Conservation (phyloP, 139 green algal genomes). For the Chlorokybus atmophyticus region DNA sequence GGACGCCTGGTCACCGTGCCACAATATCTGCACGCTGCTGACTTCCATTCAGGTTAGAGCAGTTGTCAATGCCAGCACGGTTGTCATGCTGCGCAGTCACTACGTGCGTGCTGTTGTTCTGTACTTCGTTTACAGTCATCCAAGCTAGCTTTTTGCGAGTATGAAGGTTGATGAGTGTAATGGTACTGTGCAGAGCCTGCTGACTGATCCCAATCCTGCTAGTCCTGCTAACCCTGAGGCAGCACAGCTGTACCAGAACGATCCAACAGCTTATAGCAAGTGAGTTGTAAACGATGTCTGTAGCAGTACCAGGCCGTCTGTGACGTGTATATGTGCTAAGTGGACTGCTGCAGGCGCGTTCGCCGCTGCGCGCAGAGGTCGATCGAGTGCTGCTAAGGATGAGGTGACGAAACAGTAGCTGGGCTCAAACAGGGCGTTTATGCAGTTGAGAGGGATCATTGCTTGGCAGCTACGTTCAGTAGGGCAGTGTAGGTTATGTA, state of each 20-base stretch:
- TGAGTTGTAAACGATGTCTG: constrained; percentile 5
- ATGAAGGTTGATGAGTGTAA: neutral
- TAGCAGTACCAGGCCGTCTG: neutral
- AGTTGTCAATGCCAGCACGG: neutral
- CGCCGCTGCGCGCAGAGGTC: neutral
- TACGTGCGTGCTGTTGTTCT: too few relatives aligned
- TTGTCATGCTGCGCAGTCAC: too few relatives aligned
- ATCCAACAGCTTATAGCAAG: constrained; percentile 66
- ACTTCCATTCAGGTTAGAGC: constrained; percentile 59
- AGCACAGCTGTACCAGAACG: constrained; percentile 51
- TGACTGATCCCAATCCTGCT: constrained; percentile 79
- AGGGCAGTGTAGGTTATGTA: too few relatives aligned
- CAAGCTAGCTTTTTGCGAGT: neutral
- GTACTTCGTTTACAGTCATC: neutral
- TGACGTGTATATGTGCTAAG: neutral
- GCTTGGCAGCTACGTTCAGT: too few relatives aligned
- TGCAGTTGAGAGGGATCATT: too few relatives aligned
- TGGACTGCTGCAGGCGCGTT: neutral
- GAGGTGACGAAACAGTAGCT: too few relatives aligned
- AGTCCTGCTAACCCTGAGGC: constrained; percentile 83
- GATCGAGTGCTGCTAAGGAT: constrained; percentile 1
- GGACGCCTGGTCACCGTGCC: constrained; percentile 70
- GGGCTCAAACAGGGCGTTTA: too few relatives aligned
- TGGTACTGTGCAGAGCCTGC: constrained; percentile 38
- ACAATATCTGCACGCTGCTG: constrained; percentile 80